Percentiles rank a stretch among this genome's conserved stretches.
phyloP scores from a whole-genome alignment of 768 basidiomycete genomes.

The Xerocomellus chrysenteron region DNA sequence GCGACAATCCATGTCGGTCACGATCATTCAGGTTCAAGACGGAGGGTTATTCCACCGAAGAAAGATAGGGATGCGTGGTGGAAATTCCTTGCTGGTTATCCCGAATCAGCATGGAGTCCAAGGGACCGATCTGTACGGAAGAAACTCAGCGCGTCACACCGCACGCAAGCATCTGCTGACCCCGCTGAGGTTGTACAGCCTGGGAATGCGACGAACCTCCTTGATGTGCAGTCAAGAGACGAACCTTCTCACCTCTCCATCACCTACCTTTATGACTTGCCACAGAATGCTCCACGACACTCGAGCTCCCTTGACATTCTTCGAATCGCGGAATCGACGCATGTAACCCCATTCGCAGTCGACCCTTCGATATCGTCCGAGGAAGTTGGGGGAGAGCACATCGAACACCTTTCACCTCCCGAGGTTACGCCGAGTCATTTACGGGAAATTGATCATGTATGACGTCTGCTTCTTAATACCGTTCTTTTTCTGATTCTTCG shows the following conservation, averaged over 20 bases:
- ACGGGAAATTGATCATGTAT: conserved; percentile 65
- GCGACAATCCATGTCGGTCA: conserved; percentile 43
- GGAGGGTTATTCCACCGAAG: conserved; percentile 60
- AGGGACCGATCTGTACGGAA: conserved; percentile 16
- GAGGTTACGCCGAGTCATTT: conserved; percentile 62
- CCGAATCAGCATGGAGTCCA: conserved; percentile 67
- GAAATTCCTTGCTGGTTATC: conserved; percentile 68
- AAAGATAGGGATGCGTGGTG: conserved; percentile 79
- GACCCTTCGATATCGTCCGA: neutral
- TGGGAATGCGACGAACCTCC: neutral
- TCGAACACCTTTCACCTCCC: conserved; percentile 35
- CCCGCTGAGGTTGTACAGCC: conserved; percentile 4
- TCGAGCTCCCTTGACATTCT: neutral
- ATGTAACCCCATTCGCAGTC: neutral
- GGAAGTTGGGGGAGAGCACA: neutral
- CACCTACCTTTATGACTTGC: neutral
- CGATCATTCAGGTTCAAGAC: conserved; percentile 6
- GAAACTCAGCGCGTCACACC: conserved; percentile 10
- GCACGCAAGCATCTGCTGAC: conserved; percentile 41
- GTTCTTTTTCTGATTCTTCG: conserved; percentile 7
- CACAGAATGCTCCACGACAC: neutral
- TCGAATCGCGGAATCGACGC: neutral
- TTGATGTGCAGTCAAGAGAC: neutral
- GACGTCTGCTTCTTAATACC: conserved; percentile 11
- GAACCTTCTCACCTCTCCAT: neutral